A percentile compares a stretch with the other conserved stretches of the same genome.
phyloP scores from a whole-genome alignment of 441 rosid species.

The Eugenia klotzschiana region DNA sequence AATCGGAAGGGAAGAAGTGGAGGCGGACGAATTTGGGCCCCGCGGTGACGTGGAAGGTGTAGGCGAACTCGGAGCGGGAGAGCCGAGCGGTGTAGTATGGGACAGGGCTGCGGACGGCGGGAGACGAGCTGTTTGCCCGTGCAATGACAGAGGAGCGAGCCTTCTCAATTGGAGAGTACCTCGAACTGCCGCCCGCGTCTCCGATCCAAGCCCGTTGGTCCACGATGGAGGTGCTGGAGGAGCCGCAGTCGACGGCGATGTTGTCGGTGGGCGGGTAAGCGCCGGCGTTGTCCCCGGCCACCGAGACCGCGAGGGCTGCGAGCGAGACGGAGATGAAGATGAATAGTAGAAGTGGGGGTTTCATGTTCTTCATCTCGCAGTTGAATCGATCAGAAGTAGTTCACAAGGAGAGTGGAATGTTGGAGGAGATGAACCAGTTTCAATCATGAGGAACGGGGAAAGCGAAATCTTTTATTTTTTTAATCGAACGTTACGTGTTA shows the following conservation, averaged over 20 bases:
- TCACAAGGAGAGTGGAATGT: neutral
- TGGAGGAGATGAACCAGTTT: neutral
- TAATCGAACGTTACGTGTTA: too few species aligned
- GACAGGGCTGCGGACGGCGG: fast-evolving
- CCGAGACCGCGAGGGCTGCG: neutral
- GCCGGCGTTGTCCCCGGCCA: fast-evolving
- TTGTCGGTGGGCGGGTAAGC: fast-evolving
- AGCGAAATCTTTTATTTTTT: too few species aligned
- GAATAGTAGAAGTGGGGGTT: neutral
- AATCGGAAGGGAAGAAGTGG: too few species aligned
- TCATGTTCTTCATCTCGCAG: neutral
- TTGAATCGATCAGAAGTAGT: neutral
- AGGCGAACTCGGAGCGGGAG: too few species aligned
- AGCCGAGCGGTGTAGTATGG: neutral
- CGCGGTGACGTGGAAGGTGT: too few species aligned
- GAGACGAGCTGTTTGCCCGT: neutral
- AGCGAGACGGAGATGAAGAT: neutral
- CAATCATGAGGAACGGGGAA: neutral
- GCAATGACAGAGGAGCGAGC: neutral
- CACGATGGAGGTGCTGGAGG: fast-evolving
- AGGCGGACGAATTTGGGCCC: too few species aligned
- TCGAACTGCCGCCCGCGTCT: neutral
- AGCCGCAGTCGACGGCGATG: neutral
- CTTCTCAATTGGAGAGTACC: neutral
- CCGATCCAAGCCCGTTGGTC: neutral